A percentile compares a stretch with the other conserved stretches of the same genome.
Evolutionary conservation across 1,284 basidiomycete species (phyloP).

Genomic region (Phenoliferia sp.): DNA sequence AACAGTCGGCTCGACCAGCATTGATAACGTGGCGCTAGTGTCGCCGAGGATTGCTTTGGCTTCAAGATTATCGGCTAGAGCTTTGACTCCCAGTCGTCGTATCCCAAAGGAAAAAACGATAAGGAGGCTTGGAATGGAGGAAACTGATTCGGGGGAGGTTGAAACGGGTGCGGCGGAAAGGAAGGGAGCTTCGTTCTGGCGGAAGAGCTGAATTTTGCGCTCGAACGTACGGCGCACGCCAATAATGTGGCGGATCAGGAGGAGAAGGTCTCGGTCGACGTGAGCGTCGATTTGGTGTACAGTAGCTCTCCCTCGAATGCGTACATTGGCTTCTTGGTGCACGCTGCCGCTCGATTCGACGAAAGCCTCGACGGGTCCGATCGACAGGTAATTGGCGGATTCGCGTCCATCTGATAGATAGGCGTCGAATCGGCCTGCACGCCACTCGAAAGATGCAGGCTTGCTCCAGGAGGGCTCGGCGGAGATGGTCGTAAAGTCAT

Average conservation of each 20-base stretch:
- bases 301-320: slow-evolving; percentile 3
- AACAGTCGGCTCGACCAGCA: not conserved
- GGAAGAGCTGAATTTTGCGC: slow-evolving; percentile 19
- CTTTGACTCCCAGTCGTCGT: not conserved
- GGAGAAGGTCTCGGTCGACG: slow-evolving; percentile 22
- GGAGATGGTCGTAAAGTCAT: not conserved
- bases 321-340: not conserved
- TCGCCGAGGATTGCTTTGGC: not conserved
- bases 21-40: not conserved
- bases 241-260: slow-evolving; percentile 29
- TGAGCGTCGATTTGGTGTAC: slow-evolving; percentile 6
- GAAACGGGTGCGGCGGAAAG: not conserved
- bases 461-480: slow-evolving; percentile 2
- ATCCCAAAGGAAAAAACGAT: slow-evolving; percentile 4
- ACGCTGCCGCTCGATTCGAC: slow-evolving; percentile 6
- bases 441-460: slow-evolving; percentile 7
- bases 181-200: not conserved
- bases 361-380: slow-evolving; percentile 15
- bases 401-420: slow-evolving; percentile 10
- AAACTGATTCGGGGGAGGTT: not conserved
- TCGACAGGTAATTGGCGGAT: slow-evolving; percentile 13
- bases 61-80: slow-evolving; percentile 12
- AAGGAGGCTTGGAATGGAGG: slow-evolving; percentile 3
- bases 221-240: slow-evolving; percentile 18
- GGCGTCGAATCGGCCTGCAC: slow-evolving; percentile 4